phyloP scores from a whole-genome alignment of 2,329 filamentous ascomycete genomes.

The Achaetomium macrosporum region DNA sequence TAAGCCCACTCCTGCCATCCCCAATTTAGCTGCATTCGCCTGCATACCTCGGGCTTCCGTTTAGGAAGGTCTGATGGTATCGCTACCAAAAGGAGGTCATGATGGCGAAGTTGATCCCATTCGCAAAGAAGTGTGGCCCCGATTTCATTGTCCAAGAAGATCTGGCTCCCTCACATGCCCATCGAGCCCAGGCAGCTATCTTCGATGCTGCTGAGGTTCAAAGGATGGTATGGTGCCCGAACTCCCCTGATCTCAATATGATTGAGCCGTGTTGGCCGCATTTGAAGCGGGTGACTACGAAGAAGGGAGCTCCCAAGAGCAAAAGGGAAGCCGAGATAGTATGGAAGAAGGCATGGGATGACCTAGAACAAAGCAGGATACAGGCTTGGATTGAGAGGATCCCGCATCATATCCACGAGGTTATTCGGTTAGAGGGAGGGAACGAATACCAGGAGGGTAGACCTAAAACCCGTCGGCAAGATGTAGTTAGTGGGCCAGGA shows the following conservation, averaged over 20 bases:
- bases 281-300: background rate
- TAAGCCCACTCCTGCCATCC: no score
- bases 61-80: no score
- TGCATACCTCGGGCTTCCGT: no score
- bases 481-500: background rate
- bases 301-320: conserved; percentile 3
- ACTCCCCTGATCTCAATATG: conserved; percentile 4
- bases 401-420: conserved; percentile 2
- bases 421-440: background rate
- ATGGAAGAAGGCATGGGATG: background rate
- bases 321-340: background rate
- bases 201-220: background rate
- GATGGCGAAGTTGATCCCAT: background rate
- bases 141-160: conserved; percentile 29
- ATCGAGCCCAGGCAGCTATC: background rate
- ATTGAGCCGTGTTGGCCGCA: no score
- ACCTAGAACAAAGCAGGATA: background rate
- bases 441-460: conserved; percentile 6
- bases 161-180: background rate
- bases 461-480: background rate
- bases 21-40: no score
- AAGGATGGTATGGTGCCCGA: background rate
- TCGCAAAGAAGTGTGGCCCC: background rate
- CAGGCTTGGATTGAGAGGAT: conserved; percentile 13
- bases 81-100: conserved; percentile 6